Evolutionary conservation across 164 flowering plant genomes (phyloP).

Genomic region (Vitis riparia): DNA sequence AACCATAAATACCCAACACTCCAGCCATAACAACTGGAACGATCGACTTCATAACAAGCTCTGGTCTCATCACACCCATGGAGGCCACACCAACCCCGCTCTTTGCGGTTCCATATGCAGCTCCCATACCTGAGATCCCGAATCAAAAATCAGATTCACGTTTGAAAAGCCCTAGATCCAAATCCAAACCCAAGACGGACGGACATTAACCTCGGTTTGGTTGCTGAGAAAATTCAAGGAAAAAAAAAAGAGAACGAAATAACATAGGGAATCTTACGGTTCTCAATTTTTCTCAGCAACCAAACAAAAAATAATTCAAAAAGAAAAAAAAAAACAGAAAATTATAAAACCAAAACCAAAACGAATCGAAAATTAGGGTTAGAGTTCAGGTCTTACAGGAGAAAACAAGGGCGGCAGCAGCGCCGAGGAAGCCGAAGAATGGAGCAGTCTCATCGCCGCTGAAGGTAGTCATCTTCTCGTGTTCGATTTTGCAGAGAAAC

Average conservation of each 20-base stretch:
- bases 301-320: too few relatives aligned
- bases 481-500: conserved; percentile 5
- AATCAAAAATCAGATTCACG: neutral
- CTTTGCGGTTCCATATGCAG: conserved; percentile 93
- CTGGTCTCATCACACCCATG: conserved; percentile 94
- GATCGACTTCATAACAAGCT: conserved; percentile 86
- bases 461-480: conserved; percentile 42
- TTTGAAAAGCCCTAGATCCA: conserved; percentile 19
- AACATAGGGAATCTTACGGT: too few relatives aligned
- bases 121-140: conserved; percentile 72
- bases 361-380: neutral
- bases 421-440: conserved; percentile 86
- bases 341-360: too few relatives aligned
- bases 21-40: conserved; percentile 96
- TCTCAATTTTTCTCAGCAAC: too few relatives aligned
- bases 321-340: too few relatives aligned
- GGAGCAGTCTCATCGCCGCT: conserved; percentile 88
- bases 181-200: neutral
- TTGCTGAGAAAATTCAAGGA: too few relatives aligned
- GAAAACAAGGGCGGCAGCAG: conserved; percentile 85
- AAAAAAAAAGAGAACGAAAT: too few relatives aligned
- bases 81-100: conserved; percentile 92
- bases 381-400: conserved; percentile 48
- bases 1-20: conserved; percentile 81
- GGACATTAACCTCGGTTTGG: too few relatives aligned